Evolutionary conservation across 106 monocot species (phyloP), one percentile per base, ranked within the genome.

Genomic region (Iris macrosiphon): DNA sequence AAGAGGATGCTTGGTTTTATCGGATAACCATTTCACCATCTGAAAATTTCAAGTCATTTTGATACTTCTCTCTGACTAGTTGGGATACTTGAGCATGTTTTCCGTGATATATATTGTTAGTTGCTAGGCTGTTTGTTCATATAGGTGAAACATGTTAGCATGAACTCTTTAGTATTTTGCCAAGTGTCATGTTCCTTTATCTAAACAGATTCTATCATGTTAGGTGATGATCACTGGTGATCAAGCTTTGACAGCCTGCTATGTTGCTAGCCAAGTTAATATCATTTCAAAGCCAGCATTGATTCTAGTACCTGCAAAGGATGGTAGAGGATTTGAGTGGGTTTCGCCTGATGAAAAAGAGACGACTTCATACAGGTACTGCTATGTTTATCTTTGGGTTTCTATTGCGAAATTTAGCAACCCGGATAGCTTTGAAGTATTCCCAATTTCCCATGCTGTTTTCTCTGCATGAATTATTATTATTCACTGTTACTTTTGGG

Each of bases 141-240:
- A n/a, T n/a, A n/a, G n/a, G n/a, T n/a, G n/a, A n/a, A n/a, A n/a
- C n/a, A n/a, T n/a, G n/a, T n/a, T n/a, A n/a, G n/a, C n/a, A n/a
- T 29, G 2, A 0, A n/a, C 0, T 50, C 27, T 50, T 50, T 15
- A n/a, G n/a, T 28, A 50, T 56, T 56, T 62, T 23, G 45, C 29
- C 20, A 23, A 17, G 25, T 45, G 51, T 7, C 47, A 34, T 46
- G 10, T 34, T 46, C 1, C 45, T 46, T 46, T n/a, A 9, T 12
- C 27, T 69, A 17, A n/a, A 42, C 39, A 31, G 11, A 28, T 71
- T 7, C 7, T 50, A 2, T 47, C 23, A 35, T 60, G 12, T n/a
- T 45, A 98, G 96, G 90, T 62, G 21, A 98, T 98, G 96, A 98
- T 98, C 47, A 98, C 96, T 67, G 96, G 96, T 49, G 96, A 98